Percentiles rank a stretch among this genome's conserved stretches.
Conservation (phyloP, 2,329 filamentous ascomycete species). For the Claviceps citrina region DNA sequence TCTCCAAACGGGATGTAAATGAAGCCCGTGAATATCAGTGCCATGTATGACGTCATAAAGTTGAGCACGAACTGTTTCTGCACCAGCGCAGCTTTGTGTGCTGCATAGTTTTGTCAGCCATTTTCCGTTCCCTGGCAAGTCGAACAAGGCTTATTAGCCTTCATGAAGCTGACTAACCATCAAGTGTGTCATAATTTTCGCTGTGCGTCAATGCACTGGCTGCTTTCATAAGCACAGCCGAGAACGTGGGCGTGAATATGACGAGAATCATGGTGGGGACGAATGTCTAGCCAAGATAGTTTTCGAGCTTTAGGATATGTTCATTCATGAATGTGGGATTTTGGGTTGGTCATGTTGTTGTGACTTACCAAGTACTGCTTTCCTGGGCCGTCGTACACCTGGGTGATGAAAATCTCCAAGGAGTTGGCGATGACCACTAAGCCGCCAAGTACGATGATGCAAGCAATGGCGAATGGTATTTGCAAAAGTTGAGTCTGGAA, state of each 20-base stretch:
- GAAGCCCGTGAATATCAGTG: constrained; percentile 83
- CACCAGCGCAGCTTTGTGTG: constrained; percentile 69
- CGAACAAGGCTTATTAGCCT: constrained; percentile 5
- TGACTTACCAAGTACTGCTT: constrained; percentile 61
- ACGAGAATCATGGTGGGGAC: constrained; percentile 81
- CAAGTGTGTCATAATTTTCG: constrained; percentile 86
- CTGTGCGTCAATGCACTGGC: constrained; percentile 64
- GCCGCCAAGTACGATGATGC: constrained; percentile 56
- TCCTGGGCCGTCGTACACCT: constrained; percentile 80
- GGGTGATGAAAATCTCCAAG: constrained; percentile 89
- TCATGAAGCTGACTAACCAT: constrained; percentile 32
- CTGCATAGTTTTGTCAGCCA: constrained; percentile 20
- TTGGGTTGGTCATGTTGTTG: background rate
- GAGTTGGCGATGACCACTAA: constrained; percentile 79
- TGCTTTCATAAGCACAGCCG: constrained; percentile 56
- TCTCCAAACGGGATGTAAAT: constrained; percentile 87
- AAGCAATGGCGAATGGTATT: constrained; percentile 68
- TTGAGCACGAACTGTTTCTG: constrained; percentile 92
- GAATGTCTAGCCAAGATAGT: constrained; percentile 45
- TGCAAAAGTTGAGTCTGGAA: constrained; percentile 65
- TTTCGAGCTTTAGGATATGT: background rate
- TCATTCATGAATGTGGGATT: no score
- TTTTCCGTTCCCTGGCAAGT: no score
- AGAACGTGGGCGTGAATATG: constrained; percentile 63
- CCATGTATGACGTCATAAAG: constrained; percentile 89